Base-by-base conservation (phyloP, 805 yeast genomes). In the Candida piceae region DNA sequence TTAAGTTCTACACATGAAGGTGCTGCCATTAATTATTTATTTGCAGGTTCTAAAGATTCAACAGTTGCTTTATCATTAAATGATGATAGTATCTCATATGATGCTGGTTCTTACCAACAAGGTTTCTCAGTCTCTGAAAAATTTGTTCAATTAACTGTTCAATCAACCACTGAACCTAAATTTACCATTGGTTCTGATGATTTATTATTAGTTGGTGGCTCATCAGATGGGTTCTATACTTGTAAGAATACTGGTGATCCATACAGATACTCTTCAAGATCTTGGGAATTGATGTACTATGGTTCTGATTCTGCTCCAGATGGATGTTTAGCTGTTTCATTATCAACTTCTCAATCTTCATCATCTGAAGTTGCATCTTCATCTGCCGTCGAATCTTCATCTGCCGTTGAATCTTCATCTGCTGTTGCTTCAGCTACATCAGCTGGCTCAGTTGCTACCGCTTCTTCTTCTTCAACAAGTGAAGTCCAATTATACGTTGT, bases 1-100 rank as follows among this genome's bases (percentile, higher is more conserved):
- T 39, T 66, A 23, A 42, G 54, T 33, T 45, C 60, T 25, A 45
- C 44, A 35, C 75, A 69, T 47, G 71, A 67, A 51, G 74, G 75
- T 48, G 75, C 75, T 40, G 75, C 64, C 35, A 49, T 65, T 46
- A 59, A 63, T 58, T 70, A 67, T 53, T 44, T 64, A 27, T 60
- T 65, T 54, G 48, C 63, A 27, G 58, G 57, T 16, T n/a, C n/a
- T n/a, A n/a, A n/a, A n/a, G n/a, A n/a, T n/a, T n/a, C n/a, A n/a
- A n/a, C n/a, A n/a, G n/a, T n/a, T n/a, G n/a, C n/a, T n/a, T 24
- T 9, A 5, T 9, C 26, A 9, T 9, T 24, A 7, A 24, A 24
- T 24, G 26, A 12, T 7, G 26, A 24, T 12, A 13, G 26, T 24
- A 24, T 12, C n/a, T n/a, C n/a, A n/a, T n/a, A n/a, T n/a, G n/a